Conservation (phyloP, 2,329 filamentous ascomycete genomes). For the Setomelanomma holmii region DNA sequence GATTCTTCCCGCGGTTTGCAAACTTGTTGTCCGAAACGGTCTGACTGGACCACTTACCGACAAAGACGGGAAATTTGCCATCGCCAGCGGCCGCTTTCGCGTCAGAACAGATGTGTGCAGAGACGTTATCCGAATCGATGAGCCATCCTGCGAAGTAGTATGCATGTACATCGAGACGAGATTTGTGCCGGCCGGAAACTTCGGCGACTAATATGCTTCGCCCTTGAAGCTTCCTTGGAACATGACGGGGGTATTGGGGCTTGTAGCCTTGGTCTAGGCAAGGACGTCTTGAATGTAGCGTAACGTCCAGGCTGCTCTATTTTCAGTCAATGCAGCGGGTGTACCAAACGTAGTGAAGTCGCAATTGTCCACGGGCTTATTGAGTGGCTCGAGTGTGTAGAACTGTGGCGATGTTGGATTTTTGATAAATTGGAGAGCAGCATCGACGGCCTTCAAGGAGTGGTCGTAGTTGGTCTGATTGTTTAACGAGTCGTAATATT, state of each 20-base stretch:
- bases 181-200: constrained; percentile 16
- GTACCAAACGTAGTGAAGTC: constrained; percentile 43
- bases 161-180: too few relatives aligned
- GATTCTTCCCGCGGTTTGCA: too few relatives aligned
- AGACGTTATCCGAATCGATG: too few relatives aligned
- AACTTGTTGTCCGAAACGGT: too few relatives aligned
- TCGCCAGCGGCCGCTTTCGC: too few relatives aligned
- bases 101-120: too few relatives aligned
- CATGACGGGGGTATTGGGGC: constrained; percentile 25
- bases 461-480: constrained; percentile 45
- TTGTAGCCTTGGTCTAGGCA: constrained; percentile 17
- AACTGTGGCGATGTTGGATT: constrained; percentile 33
- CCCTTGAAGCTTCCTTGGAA: constrained; percentile 27
- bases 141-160: background rate
- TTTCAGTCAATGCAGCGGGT: constrained; percentile 35
- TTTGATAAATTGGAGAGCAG: constrained; percentile 42
- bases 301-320: constrained; percentile 27
- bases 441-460: constrained; percentile 41
- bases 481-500: constrained; percentile 46
- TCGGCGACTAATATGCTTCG: constrained; percentile 24
- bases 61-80: too few relatives aligned
- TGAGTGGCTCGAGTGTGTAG: constrained; percentile 48
- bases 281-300: too few relatives aligned
- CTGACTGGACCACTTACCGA: too few relatives aligned
- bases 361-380: constrained; percentile 45